Evolutionary conservation across 2,329 filamentous ascomycete genomes (phyloP).

Genomic region (Orbilia ellipsospora): DNA sequence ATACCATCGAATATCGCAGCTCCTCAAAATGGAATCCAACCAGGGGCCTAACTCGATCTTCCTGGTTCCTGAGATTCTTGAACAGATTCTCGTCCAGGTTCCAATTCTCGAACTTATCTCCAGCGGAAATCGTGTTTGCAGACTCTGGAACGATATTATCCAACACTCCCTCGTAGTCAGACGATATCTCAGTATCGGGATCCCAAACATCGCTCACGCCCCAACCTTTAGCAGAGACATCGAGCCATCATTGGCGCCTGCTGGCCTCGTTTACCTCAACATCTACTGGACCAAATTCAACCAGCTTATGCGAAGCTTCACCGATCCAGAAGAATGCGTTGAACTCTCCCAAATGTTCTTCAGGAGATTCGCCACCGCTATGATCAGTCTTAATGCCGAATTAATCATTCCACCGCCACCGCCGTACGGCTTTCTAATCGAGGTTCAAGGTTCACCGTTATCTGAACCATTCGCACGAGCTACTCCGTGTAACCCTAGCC

Average conservation of each 20-base stretch:
- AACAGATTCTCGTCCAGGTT: constrained; percentile 22
- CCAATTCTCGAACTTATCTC: constrained; percentile 27
- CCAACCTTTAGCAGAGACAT: too few relatives aligned
- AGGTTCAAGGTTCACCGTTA: neutral
- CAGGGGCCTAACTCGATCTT: neutral
- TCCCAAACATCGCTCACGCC: too few relatives aligned
- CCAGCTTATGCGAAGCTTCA: neutral
- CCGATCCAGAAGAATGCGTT: neutral
- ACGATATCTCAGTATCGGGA: constrained; percentile 2
- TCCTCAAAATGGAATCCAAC: neutral
- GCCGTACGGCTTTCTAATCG: neutral
- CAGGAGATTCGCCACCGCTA: neutral
- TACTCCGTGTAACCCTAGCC: neutral
- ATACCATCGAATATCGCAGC: neutral
- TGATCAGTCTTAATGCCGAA: neutral
- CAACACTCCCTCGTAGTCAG: constrained; percentile 1
- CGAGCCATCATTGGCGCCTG: too few relatives aligned
- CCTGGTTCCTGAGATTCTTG: constrained; percentile 18
- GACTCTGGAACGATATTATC: constrained; percentile 14
- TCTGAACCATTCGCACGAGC: neutral
- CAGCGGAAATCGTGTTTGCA: constrained; percentile 19
- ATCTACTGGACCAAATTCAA: neutral
- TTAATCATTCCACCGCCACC: neutral
- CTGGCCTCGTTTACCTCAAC: too few relatives aligned
- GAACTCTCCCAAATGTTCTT: constrained; percentile 6